These are phyloP conservation scores for Polyplosphaeria fusca DNA, from an alignment of 495 filamentous ascomycete species.

Conservation along the genomic window DNA sequence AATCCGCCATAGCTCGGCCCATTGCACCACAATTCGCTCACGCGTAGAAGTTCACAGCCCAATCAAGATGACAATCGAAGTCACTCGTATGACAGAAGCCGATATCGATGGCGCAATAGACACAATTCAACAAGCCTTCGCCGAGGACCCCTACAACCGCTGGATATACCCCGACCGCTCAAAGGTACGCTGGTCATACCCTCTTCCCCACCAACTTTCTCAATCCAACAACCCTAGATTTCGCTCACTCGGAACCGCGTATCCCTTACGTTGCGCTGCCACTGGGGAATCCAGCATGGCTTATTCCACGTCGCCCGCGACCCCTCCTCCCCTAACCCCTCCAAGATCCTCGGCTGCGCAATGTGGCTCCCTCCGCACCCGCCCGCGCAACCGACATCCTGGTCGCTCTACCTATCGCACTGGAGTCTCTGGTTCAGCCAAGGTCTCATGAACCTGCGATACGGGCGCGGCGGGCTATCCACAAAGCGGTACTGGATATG, in stretches of 20 bases:
- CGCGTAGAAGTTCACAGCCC: not conserved
- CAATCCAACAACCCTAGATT: conserved; percentile 45
- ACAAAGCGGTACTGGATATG: conserved; percentile 63
- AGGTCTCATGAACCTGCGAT: conserved; percentile 58
- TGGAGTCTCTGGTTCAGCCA: conserved; percentile 61
- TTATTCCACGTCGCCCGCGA: conserved; percentile 65
- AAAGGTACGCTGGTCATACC: conserved; percentile 44
- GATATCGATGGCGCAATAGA: conserved; percentile 63
- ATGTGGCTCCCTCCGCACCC: conserved; percentile 60
- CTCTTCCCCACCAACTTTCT: not conserved
- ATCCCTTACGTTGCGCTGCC: conserved; percentile 61
- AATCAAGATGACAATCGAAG: conserved; percentile 43
- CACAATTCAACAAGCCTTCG: conserved; percentile 58
- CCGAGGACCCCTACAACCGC: conserved; percentile 62
- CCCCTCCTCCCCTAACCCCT: conserved; percentile 27
- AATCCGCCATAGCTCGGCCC: too few relatives aligned
- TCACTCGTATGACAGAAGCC: conserved; percentile 52
- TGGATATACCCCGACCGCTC: conserved; percentile 57
- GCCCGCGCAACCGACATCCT: conserved; percentile 45
- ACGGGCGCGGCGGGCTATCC: conserved; percentile 63
- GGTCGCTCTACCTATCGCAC: conserved; percentile 54
- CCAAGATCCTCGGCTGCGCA: conserved; percentile 57
- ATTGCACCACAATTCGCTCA: too few relatives aligned
- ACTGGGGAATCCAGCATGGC: conserved; percentile 59
- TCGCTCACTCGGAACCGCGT: conserved; percentile 56